Conservation (phyloP, 192 early-diverging fungal species). For the Endogone sp. region DNA sequence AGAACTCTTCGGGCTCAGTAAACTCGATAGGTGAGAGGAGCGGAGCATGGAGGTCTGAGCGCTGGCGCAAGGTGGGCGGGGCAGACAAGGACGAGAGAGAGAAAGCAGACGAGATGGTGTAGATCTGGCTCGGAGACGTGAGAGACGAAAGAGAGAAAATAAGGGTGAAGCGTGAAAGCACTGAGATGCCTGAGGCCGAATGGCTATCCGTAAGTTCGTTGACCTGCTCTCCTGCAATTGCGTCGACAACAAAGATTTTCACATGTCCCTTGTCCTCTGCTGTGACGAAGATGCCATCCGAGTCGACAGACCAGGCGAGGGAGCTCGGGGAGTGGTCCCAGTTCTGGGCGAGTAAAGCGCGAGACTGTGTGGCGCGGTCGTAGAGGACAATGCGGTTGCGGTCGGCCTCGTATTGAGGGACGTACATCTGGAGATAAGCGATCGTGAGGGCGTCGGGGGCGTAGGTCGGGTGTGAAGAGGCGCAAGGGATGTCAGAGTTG, state of each 20-base stretch:
- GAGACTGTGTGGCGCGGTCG: constrained; percentile 32
- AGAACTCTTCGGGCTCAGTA: constrained; percentile 58
- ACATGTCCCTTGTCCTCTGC: constrained; percentile 64
- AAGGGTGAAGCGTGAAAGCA: constrained; percentile 36
- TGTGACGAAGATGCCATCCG: constrained; percentile 48
- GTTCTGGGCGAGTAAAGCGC: constrained; percentile 36
- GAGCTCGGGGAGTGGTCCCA: constrained; percentile 63
- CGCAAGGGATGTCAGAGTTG: constrained; percentile 46
- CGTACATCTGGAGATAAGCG: constrained; percentile 72
- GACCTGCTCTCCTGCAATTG: constrained; percentile 36
- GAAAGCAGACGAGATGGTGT: constrained; percentile 16
- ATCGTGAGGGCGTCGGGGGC: constrained; percentile 59
- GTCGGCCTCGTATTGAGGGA: constrained; percentile 72
- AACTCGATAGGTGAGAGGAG: constrained; percentile 37
- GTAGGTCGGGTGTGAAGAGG: constrained; percentile 59
- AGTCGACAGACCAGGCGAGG: constrained; percentile 58
- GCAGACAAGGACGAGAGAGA: not conserved
- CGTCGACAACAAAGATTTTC: constrained; percentile 63
- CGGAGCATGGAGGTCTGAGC: constrained; percentile 42
- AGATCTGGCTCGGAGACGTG: constrained; percentile 35
- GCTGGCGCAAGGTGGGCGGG: no score
- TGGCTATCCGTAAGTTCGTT: constrained; percentile 45
- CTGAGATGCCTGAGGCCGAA: constrained; percentile 35
- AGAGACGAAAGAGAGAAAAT: constrained; percentile 44
- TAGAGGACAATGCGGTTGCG: constrained; percentile 66